Evolutionary conservation across 768 basidiomycete genomes (phyloP).

Genomic region (Agaricus blazei): DNA sequence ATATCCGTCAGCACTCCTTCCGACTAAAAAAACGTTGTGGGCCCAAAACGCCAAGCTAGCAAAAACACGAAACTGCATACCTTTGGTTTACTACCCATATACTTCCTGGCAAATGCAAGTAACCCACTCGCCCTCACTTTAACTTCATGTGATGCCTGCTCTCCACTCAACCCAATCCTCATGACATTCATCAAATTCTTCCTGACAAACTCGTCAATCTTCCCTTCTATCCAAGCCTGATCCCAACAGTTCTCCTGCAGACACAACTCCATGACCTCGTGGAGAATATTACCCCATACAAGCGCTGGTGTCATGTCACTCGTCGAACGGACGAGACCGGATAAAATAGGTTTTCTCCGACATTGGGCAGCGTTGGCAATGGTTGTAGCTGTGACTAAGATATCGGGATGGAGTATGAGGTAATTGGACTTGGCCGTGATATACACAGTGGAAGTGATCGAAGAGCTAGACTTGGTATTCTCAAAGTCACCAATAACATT

Average conservation of each 20-base stretch:
- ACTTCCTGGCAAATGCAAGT: slow-evolving; percentile 57
- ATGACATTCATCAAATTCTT: slow-evolving; percentile 58
- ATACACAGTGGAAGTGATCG: slow-evolving; percentile 35
- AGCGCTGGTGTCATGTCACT: slow-evolving; percentile 62
- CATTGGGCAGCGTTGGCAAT: slow-evolving; percentile 83
- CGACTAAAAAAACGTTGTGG: slow-evolving; percentile 34
- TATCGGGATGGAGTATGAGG: slow-evolving; percentile 87
- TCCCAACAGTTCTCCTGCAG: slow-evolving; percentile 61
- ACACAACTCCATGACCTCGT: slow-evolving; percentile 85
- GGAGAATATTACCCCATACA: slow-evolving; percentile 91
- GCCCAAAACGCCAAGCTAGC: background rate
- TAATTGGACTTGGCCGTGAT: slow-evolving; percentile 63
- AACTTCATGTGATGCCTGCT: slow-evolving; percentile 11
- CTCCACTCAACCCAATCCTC: slow-evolving; percentile 47
- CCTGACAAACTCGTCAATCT: slow-evolving; percentile 51
- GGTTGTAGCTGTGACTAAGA: slow-evolving; percentile 86
- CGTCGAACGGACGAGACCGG: slow-evolving; percentile 51
- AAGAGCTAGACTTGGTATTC: slow-evolving; percentile 26
- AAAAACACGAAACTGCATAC: slow-evolving; percentile 27
- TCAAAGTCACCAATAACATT: slow-evolving; percentile 61
- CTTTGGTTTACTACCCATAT: slow-evolving; percentile 61
- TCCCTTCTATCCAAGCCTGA: slow-evolving; percentile 50
- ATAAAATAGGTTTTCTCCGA: slow-evolving; percentile 80
- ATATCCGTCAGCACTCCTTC: slow-evolving; percentile 66
- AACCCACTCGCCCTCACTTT: slow-evolving; percentile 55